Percentiles rank a stretch among this genome's conserved stretches.
Evolutionary conservation across 768 basidiomycete genomes (phyloP).

Genomic region (Lentinula edodes): DNA sequence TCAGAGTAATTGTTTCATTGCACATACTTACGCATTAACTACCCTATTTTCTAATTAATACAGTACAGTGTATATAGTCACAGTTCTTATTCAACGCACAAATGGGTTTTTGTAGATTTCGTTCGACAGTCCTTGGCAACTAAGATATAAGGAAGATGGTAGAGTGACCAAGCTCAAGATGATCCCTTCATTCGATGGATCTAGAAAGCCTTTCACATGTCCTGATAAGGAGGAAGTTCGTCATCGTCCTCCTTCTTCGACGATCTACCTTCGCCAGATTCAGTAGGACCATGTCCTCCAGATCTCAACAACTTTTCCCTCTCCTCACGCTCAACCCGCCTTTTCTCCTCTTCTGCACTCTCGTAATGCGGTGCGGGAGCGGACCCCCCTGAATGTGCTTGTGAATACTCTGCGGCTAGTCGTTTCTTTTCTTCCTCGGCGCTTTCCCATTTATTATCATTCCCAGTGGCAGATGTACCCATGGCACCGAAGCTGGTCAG

Average conservation of each 20-base stretch:
- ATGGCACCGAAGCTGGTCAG: conserved; percentile 26
- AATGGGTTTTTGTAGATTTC: not conserved
- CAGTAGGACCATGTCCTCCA: conserved; percentile 10
- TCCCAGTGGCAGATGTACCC: conserved; percentile 13
- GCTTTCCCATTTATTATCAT: conserved; percentile 30
- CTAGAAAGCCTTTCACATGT: conserved; percentile 1
- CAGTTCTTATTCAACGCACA: not conserved
- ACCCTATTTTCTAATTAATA: not conserved
- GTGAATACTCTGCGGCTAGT: conserved; percentile 32
- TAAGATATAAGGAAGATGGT: not conserved
- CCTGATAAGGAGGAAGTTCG: conserved; percentile 36
- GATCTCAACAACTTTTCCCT: conserved; percentile 43
- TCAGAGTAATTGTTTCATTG: not conserved
- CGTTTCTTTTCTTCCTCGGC: conserved; percentile 66
- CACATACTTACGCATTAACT: not conserved
- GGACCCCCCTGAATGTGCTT: conserved; percentile 6
- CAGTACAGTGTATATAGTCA: not conserved
- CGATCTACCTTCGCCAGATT: conserved; percentile 12
- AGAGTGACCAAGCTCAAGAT: not conserved
- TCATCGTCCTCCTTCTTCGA: conserved; percentile 31
- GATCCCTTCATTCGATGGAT: not conserved
- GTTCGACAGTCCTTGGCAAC: not conserved
- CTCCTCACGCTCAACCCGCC: conserved; percentile 59
- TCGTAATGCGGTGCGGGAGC: conserved; percentile 24
- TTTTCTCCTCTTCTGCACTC: conserved; percentile 62